Evolutionary conservation across 1,139 yeast species (phyloP).

Genomic region (Kurtzmaniella quercitrusa): DNA sequence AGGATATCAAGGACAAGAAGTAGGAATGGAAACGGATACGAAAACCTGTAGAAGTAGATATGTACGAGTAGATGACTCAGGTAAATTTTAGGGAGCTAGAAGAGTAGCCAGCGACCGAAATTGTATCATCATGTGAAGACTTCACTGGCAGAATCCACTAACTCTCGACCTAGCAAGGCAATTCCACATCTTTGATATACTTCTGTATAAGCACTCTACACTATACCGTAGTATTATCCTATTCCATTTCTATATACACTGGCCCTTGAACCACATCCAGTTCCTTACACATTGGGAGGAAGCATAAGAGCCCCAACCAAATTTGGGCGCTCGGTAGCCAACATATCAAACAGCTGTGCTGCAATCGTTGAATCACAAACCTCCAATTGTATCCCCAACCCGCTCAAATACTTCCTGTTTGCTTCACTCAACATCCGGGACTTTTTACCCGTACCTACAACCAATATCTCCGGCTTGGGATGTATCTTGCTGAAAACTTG

Average conservation of each 20-base stretch:
- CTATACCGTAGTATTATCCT: too few species aligned
- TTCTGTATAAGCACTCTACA: too few species aligned
- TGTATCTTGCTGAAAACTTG: slow-evolving; percentile 52
- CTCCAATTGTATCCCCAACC: slow-evolving; percentile 66
- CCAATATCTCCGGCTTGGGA: slow-evolving; percentile 76
- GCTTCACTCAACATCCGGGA: slow-evolving; percentile 58
- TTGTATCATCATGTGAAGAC: too few species aligned
- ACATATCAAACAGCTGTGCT: slow-evolving; percentile 65
- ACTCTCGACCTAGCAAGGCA: too few species aligned
- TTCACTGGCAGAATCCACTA: too few species aligned
- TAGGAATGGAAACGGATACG: neutral
- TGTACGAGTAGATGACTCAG: too few species aligned
- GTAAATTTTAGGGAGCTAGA: too few species aligned
- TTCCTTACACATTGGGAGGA: slow-evolving; percentile 57
- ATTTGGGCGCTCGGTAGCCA: slow-evolving; percentile 76
- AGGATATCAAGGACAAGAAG: neutral
- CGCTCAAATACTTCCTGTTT: slow-evolving; percentile 46
- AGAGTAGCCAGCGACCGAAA: too few species aligned
- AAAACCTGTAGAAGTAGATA: neutral
- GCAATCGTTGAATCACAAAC: slow-evolving; percentile 64
- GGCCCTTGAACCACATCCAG: neutral
- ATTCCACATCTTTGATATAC: neutral
- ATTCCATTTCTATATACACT: neutral
- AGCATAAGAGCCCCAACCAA: slow-evolving; percentile 65
- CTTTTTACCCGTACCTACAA: slow-evolving; percentile 64